Evolutionary conservation across 2,329 filamentous ascomycete species (phyloP), one percentile per base, ranked within the genome.

Genomic region (Alternaria arbusti): DNA sequence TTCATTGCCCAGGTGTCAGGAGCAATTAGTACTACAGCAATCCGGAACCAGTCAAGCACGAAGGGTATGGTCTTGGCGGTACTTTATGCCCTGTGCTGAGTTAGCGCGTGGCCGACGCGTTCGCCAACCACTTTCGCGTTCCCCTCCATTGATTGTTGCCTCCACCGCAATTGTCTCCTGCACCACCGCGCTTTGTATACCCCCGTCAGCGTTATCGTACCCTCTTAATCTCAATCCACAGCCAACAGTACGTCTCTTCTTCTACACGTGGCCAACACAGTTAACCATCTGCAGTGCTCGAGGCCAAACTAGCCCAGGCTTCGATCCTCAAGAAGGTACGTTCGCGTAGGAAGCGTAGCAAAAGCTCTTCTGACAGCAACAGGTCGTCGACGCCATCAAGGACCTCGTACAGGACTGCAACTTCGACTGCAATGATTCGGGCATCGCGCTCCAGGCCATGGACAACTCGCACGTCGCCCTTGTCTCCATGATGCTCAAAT

Each of bases 371-470:
- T 65, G 28, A 72, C 79, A 60, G 69, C 58, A 47, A 52, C 17
- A 97, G 94, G 93, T 98, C 68, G 94, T 99, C 77, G 96, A 99
- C 81, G 93, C 96, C 75, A 97, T 99, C 90, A 98, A 97, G 84
- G 96, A 99, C 78, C 90, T 99, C 55, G 96, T 99, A 57, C 96
- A 98, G 84, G 96, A 99, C 85, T 99, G 96, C 90, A 99, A 99
- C 85, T 99, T 99, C 85, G 96, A 99, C 87, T 99, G 96, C 91
- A 99, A 98, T 91, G 96, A 99, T 87, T 95, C 93, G 59, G 96
- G 96, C 67, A 96, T 99, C 78, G 94, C 95, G 55, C 92, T 99
- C 60, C 96, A 99, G 84, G 96, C 96, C 78, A 99, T 99, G 96
- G 96, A 99, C 87, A 99, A 98, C 89, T 98, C 94, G 54, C 96